These are phyloP conservation scores for Euphrasia confusa DNA, from an alignment of 257 asterid genomes.

Conservation along the genomic window DNA sequence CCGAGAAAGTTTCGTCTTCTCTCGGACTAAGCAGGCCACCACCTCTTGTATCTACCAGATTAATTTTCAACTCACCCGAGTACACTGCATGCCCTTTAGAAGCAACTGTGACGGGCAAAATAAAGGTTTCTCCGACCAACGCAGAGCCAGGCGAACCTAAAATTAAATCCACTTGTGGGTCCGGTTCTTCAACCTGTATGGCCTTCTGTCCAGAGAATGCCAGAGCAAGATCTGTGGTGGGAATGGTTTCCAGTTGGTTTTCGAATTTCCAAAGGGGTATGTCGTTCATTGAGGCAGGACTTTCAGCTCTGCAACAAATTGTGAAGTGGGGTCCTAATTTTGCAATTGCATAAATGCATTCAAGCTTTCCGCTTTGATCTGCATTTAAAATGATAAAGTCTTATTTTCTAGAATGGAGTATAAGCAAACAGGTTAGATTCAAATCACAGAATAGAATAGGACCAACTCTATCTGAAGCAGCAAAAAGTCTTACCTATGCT, in stretches of 20 bases:
- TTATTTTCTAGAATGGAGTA: slow-evolving; percentile 22
- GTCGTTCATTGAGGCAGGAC: slow-evolving; percentile 93
- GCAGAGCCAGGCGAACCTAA: slow-evolving; percentile 85
- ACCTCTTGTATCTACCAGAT: slow-evolving; percentile 92
- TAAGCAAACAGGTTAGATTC: neutral
- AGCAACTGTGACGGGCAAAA: slow-evolving; percentile 75
- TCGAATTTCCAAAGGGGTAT: slow-evolving; percentile 94
- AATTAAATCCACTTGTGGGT: slow-evolving; percentile 87
- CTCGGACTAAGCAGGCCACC: slow-evolving; percentile 96
- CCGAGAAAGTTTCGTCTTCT: slow-evolving; percentile 71
- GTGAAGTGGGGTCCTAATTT: slow-evolving; percentile 82
- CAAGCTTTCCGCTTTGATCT: slow-evolving; percentile 98
- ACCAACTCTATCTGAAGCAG: slow-evolving; percentile 14
- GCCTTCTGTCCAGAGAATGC: slow-evolving; percentile 96
- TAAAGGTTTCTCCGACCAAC: slow-evolving; percentile 81
- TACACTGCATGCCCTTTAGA: slow-evolving; percentile 83
- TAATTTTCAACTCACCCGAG: slow-evolving; percentile 93
- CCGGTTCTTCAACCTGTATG: slow-evolving; percentile 95
- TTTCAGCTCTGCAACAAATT: slow-evolving; percentile 93
- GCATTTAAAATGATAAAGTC: slow-evolving; percentile 38
- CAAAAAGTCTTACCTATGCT: slow-evolving; percentile 16
- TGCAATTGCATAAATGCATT: slow-evolving; percentile 86
- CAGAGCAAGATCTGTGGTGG: slow-evolving; percentile 82
- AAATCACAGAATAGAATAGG: slow-evolving; percentile 18
- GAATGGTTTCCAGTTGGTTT: slow-evolving; percentile 70